A percentile compares a stretch with the other conserved stretches of the same genome.
phyloP scores from a whole-genome alignment of 2,329 filamentous ascomycete genomes.

The Fusarium nisikadoi region DNA sequence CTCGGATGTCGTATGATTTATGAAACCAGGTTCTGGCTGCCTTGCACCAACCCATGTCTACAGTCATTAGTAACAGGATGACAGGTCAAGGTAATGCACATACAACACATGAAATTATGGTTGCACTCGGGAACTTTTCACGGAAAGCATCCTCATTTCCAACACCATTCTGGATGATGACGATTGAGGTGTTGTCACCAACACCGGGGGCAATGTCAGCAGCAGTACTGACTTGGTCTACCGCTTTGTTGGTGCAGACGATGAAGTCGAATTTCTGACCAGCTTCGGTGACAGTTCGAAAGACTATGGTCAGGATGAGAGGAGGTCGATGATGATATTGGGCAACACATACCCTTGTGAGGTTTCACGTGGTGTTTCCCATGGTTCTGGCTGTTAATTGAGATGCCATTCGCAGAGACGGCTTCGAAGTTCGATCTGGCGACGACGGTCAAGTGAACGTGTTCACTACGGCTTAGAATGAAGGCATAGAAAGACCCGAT shows the following conservation, averaged over 20 bases:
- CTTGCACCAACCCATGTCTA: slow-evolving; percentile 64
- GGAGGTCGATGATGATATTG: fast-evolving
- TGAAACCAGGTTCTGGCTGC: slow-evolving; percentile 60
- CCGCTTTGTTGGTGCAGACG: slow-evolving; percentile 38
- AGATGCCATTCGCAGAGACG: slow-evolving; percentile 63
- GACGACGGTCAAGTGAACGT: slow-evolving; percentile 66
- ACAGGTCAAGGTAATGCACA: slow-evolving; percentile 25
- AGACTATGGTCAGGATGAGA: background rate
- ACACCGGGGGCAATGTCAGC: slow-evolving; percentile 48
- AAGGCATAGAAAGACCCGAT: slow-evolving; percentile 70
- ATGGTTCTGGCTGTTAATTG: slow-evolving; percentile 64
- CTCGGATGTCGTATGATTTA: slow-evolving; percentile 63
- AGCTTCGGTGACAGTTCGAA: slow-evolving; percentile 28
- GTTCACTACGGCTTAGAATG: slow-evolving; percentile 56
- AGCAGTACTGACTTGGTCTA: slow-evolving; percentile 25
- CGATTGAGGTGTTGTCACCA: slow-evolving; percentile 60
- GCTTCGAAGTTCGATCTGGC: slow-evolving; percentile 70
- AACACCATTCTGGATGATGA: slow-evolving; percentile 71
- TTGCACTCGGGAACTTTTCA: slow-evolving; percentile 58
- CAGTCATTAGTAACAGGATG: background rate
- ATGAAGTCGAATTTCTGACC: slow-evolving; percentile 32
- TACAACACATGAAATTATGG: slow-evolving; percentile 66
- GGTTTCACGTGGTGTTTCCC: slow-evolving; percentile 64
- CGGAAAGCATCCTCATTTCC: slow-evolving; percentile 67
- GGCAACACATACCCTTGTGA: slow-evolving; percentile 49